Evolutionary conservation across 345 rosid genomes (phyloP).

Genomic region (Lagerstroemia speciosa): DNA sequence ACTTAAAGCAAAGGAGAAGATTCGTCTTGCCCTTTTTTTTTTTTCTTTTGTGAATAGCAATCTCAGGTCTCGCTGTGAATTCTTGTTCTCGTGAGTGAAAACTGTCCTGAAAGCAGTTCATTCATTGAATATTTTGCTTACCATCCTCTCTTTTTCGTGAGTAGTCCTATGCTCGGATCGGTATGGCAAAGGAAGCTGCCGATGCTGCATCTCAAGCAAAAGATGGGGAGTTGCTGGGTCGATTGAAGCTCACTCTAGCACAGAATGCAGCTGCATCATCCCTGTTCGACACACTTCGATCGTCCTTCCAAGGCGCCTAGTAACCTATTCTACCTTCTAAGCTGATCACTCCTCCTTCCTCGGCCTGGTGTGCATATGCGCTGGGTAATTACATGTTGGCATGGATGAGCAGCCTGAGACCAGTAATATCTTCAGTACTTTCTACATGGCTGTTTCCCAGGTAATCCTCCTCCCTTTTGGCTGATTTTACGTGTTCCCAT

Average conservation of each 20-base stretch:
- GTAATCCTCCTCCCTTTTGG: too few relatives aligned
- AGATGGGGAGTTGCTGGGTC: slow-evolving; percentile 86
- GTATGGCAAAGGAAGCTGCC: slow-evolving; percentile 99
- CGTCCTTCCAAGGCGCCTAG: slow-evolving; percentile 75
- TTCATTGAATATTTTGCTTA: neutral
- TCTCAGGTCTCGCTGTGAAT: too few relatives aligned
- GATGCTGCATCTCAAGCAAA: slow-evolving; percentile 93
- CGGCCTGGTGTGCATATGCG: too few relatives aligned
- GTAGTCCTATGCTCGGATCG: slow-evolving; percentile 92
- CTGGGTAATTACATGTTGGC: too few relatives aligned
- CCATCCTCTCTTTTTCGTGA: slow-evolving; percentile 2
- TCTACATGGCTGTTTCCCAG: too few relatives aligned
- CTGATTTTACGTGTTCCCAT: too few relatives aligned
- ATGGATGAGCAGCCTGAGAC: too few relatives aligned
- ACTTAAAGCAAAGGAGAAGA: too few relatives aligned
- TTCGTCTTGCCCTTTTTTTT: neutral
- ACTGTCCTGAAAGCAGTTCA: neutral
- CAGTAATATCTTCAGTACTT: too few relatives aligned
- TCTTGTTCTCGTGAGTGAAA: neutral
- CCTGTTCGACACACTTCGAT: slow-evolving; percentile 73
- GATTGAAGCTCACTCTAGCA: slow-evolving; percentile 69
- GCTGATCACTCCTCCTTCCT: neutral
- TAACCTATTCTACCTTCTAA: slow-evolving; percentile 9
- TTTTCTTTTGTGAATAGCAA: too few relatives aligned
- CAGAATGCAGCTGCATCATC: slow-evolving; percentile 81